Conservation (phyloP, 2,329 filamentous ascomycete genomes). For the Fusarium haematococcum region DNA sequence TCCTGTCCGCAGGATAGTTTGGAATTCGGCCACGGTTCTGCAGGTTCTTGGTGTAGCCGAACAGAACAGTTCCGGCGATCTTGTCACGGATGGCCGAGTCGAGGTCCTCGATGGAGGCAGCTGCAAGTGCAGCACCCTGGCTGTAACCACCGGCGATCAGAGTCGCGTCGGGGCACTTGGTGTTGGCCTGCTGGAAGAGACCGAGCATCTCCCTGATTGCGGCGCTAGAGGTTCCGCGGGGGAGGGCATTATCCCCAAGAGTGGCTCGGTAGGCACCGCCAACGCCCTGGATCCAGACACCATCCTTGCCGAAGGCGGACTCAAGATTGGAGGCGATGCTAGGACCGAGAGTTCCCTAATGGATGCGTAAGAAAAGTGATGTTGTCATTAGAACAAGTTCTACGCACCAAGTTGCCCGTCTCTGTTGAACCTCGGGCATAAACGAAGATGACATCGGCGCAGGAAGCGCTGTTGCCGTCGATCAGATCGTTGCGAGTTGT, state of each 20-base stretch:
- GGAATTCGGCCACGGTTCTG: constrained; percentile 55
- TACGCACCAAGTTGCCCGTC: constrained; percentile 52
- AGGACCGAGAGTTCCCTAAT: constrained; percentile 48
- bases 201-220: constrained; percentile 56
- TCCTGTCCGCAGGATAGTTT: constrained; percentile 50
- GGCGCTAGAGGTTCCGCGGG: constrained; percentile 50
- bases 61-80: constrained; percentile 53
- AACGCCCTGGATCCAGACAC: constrained; percentile 59
- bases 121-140: constrained; percentile 59
- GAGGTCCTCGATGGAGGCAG: constrained; percentile 53
- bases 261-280: constrained; percentile 53
- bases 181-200: constrained; percentile 54
- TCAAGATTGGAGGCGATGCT: constrained; percentile 46
- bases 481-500: constrained; percentile 45
- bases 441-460: constrained; percentile 54
- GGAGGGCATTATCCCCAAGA: constrained; percentile 52
- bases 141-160: constrained; percentile 57
- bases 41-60: constrained; percentile 58
- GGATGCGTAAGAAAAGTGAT: not conserved
- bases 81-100: constrained; percentile 45
- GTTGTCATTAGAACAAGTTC: not conserved
- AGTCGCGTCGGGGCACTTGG: constrained; percentile 57
- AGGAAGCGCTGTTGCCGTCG: constrained; percentile 44
- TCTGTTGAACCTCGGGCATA: constrained; percentile 55
- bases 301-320: constrained; percentile 35